Percentiles rank a stretch among this genome's conserved stretches.
Evolutionary conservation across 2,329 filamentous ascomycete species (phyloP).

Genomic region (Purpureocillium takamizusanense): DNA sequence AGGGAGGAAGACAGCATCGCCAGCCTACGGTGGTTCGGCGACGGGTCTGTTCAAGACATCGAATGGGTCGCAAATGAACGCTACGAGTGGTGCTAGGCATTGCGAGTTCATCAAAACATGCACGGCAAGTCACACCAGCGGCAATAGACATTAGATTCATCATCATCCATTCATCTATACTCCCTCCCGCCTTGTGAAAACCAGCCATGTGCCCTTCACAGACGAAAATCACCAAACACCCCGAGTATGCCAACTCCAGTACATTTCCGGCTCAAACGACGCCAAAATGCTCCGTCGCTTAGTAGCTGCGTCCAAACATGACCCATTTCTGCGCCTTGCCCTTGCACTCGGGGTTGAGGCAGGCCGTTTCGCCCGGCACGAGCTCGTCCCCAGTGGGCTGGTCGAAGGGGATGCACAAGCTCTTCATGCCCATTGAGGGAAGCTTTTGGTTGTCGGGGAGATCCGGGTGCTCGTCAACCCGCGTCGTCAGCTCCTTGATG

Average conservation of each 20-base stretch:
- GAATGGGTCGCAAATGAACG: slow-evolving; percentile 73
- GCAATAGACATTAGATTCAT: neutral
- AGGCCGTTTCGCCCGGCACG: slow-evolving; percentile 76
- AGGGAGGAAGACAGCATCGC: slow-evolving; percentile 60
- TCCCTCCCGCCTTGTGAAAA: slow-evolving; percentile 1
- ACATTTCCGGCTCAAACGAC: neutral
- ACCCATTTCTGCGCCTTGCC: slow-evolving; percentile 74
- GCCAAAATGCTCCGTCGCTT: slow-evolving; percentile 12
- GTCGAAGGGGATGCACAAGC: slow-evolving; percentile 65
- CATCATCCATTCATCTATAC: slow-evolving; percentile 2
- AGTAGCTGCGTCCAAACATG: slow-evolving; percentile 78
- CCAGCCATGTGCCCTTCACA: slow-evolving; percentile 3
- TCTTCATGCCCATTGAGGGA: slow-evolving; percentile 59
- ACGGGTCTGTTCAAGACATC: slow-evolving; percentile 39
- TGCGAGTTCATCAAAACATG: no score
- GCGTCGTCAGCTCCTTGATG: slow-evolving; percentile 86
- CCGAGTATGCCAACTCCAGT: slow-evolving; percentile 4
- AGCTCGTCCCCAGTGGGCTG: slow-evolving; percentile 64
- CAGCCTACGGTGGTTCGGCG: slow-evolving; percentile 63
- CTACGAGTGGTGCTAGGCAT: slow-evolving; percentile 61
- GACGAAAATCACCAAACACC: slow-evolving; percentile 3
- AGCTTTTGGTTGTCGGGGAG: slow-evolving; percentile 43
- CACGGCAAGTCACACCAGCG: no score
- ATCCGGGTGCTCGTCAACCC: slow-evolving; percentile 53
- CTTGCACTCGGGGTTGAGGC: slow-evolving; percentile 79